A percentile compares a stretch with the other conserved stretches of the same genome.
phyloP scores from a whole-genome alignment of 208 protist genomes.

The Trypanosoma platydactyli region DNA sequence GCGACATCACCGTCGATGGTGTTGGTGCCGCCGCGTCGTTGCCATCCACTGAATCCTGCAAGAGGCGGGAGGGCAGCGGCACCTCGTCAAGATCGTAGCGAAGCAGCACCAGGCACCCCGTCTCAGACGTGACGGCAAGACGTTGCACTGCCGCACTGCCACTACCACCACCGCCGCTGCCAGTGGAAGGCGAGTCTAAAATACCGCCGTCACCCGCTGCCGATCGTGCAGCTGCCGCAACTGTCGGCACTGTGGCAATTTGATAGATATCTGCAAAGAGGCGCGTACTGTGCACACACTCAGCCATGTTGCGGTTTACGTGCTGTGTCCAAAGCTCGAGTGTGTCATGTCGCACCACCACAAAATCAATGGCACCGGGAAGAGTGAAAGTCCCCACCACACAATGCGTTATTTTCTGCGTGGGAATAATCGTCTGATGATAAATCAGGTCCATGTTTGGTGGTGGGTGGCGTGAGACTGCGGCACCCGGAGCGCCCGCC shows the following conservation, averaged over 20 bases:
- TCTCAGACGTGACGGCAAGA: conserved; percentile 94
- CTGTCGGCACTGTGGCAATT: conserved; percentile 63
- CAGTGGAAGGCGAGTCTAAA: conserved; percentile 14
- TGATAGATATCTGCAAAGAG: conserved; percentile 62
- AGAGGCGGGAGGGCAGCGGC: conserved; percentile 38
- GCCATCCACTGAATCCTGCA: conserved; percentile 17
- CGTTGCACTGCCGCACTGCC: conserved; percentile 20
- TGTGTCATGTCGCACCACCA: conserved; percentile 61
- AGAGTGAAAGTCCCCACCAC: conserved; percentile 78
- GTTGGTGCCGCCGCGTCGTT: background rate
- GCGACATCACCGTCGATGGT: conserved; percentile 37
- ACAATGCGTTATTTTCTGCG: conserved; percentile 69
- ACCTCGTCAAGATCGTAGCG: conserved; percentile 88
- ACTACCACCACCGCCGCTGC: background rate
- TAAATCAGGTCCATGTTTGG: conserved; percentile 63
- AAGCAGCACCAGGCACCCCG: conserved; percentile 93
- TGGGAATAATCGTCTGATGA: conserved; percentile 83
- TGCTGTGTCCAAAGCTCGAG: conserved; percentile 81
- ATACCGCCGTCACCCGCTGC: conserved; percentile 20
- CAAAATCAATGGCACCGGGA: conserved; percentile 61
- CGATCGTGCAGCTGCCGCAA: conserved; percentile 4
- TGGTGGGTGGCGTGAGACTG: background rate
- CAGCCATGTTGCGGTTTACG: conserved; percentile 34
- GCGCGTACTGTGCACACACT: conserved; percentile 67
- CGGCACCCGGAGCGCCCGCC: background rate